Evolutionary conservation across 192 early-diverging fungal genomes (phyloP), one percentile per base, ranked within the genome.

Genomic region (Coemansia sp.): DNA sequence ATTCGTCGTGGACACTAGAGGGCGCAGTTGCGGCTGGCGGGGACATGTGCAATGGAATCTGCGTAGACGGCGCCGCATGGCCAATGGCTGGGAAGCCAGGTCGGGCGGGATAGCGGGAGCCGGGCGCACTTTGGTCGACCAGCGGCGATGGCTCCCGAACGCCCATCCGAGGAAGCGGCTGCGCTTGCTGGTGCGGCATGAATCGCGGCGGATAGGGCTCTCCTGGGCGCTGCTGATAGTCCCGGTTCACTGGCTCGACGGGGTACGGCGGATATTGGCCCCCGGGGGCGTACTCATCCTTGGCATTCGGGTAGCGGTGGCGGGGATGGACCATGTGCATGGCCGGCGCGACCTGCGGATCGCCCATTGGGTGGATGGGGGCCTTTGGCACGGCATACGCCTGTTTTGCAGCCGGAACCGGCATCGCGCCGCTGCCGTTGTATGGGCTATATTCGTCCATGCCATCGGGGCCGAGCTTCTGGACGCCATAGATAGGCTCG

Each of bases 401-500:
- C 39, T 9, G 39, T 5, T 42, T 42, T 42, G 16, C 39, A 18
- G 39, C 39, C 14, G 52, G 27, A 29, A 20, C 52, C 11, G 52
- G 52, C n/a, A 54, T 29, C 27, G 13, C 52, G 14, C 28, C 22
- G 34, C 20, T 57, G 8, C 34, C 28, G 13, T 39, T 23, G 18
- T 57, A 32, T 23, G 57, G 18, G 8, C 24, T 39, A 20, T 58
- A 58, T 27, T 58, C 57, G 16, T 46, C 39, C 20, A 22, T 45
- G 39, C 35, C 24, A 36, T 58, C 57, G 25, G 57, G 42, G 9
- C 57, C 52, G 13, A 29, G 20, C 3, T 36, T 35, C 3, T 50
- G 58, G 4, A 64, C 39, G 35, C 70, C 71, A 45, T 78, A 78
- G 49, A 78, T 78, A 34, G 76, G 76, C 49, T 79, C 71, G 54